A percentile compares a stretch with the other conserved stretches of the same genome.
Evolutionary conservation across 1,139 yeast species (phyloP).

Genomic region (Hemisphaericaspora lyxosophila): DNA sequence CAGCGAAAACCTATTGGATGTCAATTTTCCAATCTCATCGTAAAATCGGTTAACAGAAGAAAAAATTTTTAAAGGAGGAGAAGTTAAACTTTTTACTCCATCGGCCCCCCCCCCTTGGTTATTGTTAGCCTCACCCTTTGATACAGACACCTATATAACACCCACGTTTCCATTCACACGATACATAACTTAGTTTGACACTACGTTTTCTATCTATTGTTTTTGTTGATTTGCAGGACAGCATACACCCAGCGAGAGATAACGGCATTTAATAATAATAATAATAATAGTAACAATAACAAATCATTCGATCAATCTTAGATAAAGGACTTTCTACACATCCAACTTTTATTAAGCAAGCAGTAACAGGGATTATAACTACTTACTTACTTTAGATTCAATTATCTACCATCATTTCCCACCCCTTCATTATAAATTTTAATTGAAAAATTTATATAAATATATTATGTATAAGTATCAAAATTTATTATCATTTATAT

Average conservation of each 20-base stretch:
- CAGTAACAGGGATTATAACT: not conserved
- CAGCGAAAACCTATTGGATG: too few species aligned
- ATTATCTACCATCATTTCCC: not conserved
- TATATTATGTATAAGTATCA: conserved; percentile 1
- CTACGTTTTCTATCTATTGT: not conserved
- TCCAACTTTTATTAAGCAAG: not conserved
- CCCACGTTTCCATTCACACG: not conserved
- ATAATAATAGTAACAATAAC: too few species aligned
- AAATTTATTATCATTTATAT: conserved; percentile 2
- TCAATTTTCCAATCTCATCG: not conserved
- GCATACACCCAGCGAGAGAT: not conserved
- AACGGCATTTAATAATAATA: not conserved
- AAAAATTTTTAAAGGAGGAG: not conserved
- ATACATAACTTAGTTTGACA: not conserved
- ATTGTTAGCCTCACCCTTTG: not conserved
- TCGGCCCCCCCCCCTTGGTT: not conserved
- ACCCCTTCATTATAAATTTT: not conserved
- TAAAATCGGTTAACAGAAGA: not conserved
- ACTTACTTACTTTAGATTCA: not conserved
- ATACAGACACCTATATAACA: not conserved
- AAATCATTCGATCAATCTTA: too few species aligned
- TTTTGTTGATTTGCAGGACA: too few species aligned
- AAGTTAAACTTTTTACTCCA: not conserved
- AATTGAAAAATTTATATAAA: not conserved
- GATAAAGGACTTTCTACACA: not conserved